Evolutionary conservation across 352 stramenopile genomes (phyloP), one percentile per base, ranked within the genome.

Genomic region (Pythium oligandrum): DNA sequence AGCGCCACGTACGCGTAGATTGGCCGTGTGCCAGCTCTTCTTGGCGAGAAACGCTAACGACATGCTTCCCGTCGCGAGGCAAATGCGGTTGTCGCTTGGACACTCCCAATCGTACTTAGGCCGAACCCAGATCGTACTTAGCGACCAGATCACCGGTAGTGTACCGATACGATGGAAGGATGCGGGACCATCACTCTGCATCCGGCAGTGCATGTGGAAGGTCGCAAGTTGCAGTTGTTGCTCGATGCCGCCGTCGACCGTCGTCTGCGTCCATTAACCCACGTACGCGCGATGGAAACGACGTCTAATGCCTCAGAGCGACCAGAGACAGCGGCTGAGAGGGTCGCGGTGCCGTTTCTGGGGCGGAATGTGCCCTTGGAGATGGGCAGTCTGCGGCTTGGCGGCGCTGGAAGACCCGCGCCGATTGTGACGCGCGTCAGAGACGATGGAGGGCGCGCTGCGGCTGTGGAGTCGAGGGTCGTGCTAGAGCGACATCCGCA

Each of bases 21-120:
- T 98, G 56, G 91, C 86, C 50, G 93, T 98, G 67, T 99, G 93
- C 94, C 94, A 99, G 83, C 90, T 98, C 85, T 98, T 99, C 87
- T 97, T 98, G 75, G 78, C 77, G 65, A 96, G 82, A 72, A 98
- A 99, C 64, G 78, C 88, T 64, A 96, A 86, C 61, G 79, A 96
- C 70, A 95, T 95, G 31, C 40, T 64, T 35, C 3, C 47, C 26
- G n/a, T 57, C 0, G 17, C 17, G 17, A 26, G 17, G 17, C 17
- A 26, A 26, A 26, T 26, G 17, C 17, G 17, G 17, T 26, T 26
- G 17, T 26, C 17, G 17, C 17, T 26, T 26, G 17, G 17, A 26
- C 17, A 26, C 17, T 26, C 17, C 17, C 17, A 26, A 26, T 26
- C 17, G 17, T 26, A 26, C 17, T 26, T 26, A 26, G 17, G 17